These are phyloP conservation scores for Plasmodium knowlesi DNA, from an alignment of 169 alveolate species.

Conservation along the genomic window DNA sequence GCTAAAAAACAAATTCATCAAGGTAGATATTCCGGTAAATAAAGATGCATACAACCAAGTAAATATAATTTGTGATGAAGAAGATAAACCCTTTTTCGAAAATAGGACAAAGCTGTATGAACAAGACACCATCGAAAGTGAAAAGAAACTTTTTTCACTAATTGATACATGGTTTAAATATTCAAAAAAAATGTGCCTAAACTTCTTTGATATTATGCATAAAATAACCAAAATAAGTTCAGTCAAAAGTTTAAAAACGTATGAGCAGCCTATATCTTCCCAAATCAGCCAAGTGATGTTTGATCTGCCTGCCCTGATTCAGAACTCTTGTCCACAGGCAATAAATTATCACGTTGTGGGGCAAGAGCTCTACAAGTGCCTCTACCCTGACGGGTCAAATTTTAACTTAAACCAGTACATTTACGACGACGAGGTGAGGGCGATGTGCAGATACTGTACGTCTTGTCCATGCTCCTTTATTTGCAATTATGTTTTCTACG, in stretches of 20 bases:
- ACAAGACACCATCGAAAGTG: conserved; percentile 54
- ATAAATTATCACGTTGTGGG: conserved; percentile 40
- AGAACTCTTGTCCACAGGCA: conserved; percentile 31
- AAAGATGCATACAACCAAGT: conserved; percentile 31
- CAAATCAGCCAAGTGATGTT: conserved; percentile 74
- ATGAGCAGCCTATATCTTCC: conserved; percentile 69
- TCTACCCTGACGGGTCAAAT: neutral
- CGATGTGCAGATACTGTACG: neutral
- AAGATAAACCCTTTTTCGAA: conserved; percentile 57
- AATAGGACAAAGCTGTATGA: conserved; percentile 32
- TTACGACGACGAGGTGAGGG: conserved; percentile 57
- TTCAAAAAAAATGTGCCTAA: conserved; percentile 65
- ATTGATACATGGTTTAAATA: conserved; percentile 71
- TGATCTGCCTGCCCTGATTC: conserved; percentile 60
- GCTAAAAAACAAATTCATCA: conserved; percentile 45
- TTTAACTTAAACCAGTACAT: conserved; percentile 38
- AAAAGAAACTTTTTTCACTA: conserved; percentile 45
- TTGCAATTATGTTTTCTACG: neutral
- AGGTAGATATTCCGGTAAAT: conserved; percentile 23
- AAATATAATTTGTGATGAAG: conserved; percentile 68
- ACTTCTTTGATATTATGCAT: conserved; percentile 71
- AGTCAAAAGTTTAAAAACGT: conserved; percentile 57
- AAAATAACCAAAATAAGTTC: conserved; percentile 69
- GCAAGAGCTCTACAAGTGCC: conserved; percentile 2
- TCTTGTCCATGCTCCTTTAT: neutral